Conservation (phyloP, 1,284 basidiomycete genomes). For the Melampsora americana region DNA sequence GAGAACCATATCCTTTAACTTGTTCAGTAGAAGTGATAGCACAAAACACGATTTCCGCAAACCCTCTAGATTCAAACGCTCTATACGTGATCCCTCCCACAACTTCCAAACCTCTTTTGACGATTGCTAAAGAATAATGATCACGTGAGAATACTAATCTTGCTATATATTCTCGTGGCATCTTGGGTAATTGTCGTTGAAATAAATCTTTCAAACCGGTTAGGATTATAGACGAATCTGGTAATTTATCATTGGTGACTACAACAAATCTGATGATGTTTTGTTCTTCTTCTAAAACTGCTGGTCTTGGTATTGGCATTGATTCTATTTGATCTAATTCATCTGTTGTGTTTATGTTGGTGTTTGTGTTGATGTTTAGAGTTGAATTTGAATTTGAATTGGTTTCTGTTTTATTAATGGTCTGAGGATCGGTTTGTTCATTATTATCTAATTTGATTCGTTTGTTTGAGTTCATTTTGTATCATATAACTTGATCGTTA, state of each 20-base stretch:
- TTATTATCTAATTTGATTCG: background rate
- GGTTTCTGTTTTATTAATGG: no score
- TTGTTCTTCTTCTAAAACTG: conserved; percentile 74
- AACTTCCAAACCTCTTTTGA: conserved; percentile 90
- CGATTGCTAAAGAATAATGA: conserved; percentile 86
- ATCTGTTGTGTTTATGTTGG: background rate
- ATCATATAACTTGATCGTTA: no score
- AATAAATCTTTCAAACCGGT: conserved; percentile 95
- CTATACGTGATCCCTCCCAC: conserved; percentile 97
- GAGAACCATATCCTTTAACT: conserved; percentile 97
- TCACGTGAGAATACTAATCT: conserved; percentile 89
- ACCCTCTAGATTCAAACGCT: conserved; percentile 88
- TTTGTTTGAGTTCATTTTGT: background rate
- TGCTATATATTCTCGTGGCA: conserved; percentile 98
- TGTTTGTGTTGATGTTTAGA: no score
- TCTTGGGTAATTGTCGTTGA: conserved; percentile 95
- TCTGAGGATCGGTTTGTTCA: no score
- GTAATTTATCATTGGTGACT: conserved; percentile 76
- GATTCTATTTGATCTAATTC: conserved; percentile 18
- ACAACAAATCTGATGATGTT: conserved; percentile 80
- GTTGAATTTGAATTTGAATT: no score
- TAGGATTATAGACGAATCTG: conserved; percentile 69
- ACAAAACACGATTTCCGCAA: conserved; percentile 99
- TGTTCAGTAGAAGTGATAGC: conserved; percentile 95
- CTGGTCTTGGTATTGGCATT: conserved; percentile 57